A percentile compares a stretch with the other conserved stretches of the same genome.
These are phyloP conservation scores for Penicillium sp. DNA, from an alignment of 2,329 filamentous ascomycete genomes.

Conservation along the genomic window DNA sequence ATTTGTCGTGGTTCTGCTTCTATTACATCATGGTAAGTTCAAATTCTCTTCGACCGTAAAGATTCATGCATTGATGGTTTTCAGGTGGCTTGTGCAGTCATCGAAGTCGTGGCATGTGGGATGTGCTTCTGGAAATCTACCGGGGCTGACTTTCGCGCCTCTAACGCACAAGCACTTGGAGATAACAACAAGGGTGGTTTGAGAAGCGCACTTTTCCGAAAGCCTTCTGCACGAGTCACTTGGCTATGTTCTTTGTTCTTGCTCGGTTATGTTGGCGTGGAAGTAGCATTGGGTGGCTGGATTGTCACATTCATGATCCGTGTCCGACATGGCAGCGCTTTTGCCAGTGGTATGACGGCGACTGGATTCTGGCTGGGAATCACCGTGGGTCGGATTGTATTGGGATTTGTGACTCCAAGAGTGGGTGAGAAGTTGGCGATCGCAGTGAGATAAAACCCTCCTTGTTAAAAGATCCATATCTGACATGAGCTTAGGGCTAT, in stretches of 20 bases:
- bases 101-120: conserved; percentile 25
- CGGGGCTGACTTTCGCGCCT: conserved; percentile 16
- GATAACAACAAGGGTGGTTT: conserved; percentile 21
- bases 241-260: conserved; percentile 61
- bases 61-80: not conserved
- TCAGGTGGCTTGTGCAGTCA: conserved; percentile 25
- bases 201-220: conserved; percentile 18
- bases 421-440: conserved; percentile 68
- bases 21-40: conserved; percentile 72
- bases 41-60: rapidly evolving
- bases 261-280: conserved; percentile 74
- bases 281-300: conserved; percentile 73
- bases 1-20: conserved; percentile 68
- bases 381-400: conserved; percentile 67
- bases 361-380: conserved; percentile 85
- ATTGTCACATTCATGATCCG: conserved; percentile 85
- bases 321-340: conserved; percentile 66
- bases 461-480: not conserved
- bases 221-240: conserved; percentile 26
- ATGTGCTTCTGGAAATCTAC: conserved; percentile 26
- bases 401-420: conserved; percentile 72
- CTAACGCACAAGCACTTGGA: conserved; percentile 5
- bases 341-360: conserved; percentile 71
- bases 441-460: conserved; percentile 26
- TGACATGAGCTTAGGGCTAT: conserved; percentile 49